A percentile compares a stretch with the other conserved stretches of the same genome.
phyloP scores from a whole-genome alignment of 805 yeast genomes.

The Wickerhamiella occidentalis region DNA sequence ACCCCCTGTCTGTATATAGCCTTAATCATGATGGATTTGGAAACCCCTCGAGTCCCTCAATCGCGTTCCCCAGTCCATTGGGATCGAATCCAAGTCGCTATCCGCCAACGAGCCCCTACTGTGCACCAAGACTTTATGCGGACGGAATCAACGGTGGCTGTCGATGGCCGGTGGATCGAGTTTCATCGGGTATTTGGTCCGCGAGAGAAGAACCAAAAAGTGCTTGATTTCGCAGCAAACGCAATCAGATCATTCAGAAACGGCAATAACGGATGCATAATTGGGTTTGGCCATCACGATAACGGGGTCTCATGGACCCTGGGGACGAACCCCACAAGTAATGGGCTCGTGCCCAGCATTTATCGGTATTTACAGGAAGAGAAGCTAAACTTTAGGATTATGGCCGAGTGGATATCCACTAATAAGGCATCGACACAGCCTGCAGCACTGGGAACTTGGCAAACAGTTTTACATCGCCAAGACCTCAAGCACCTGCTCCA shows the following conservation, averaged over 20 bases:
- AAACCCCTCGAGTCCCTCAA: background rate
- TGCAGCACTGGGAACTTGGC: background rate
- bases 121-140: background rate
- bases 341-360: background rate
- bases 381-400: background rate
- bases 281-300: background rate
- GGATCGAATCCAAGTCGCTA: background rate
- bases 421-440: background rate
- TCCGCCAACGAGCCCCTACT: background rate
- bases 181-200: slow-evolving; percentile 2
- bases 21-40: background rate
- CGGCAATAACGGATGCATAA: background rate
- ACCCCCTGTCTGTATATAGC: background rate
- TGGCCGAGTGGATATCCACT: background rate
- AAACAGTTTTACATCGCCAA: background rate
- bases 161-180: background rate
- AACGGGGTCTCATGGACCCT: background rate
- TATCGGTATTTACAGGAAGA: background rate
- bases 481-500: slow-evolving; percentile 2
- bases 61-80: background rate
- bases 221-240: background rate
- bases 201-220: background rate
- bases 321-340: slow-evolving; percentile 1
- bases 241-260: background rate
- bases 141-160: background rate